Percentiles rank a stretch among this genome's conserved stretches.
These are phyloP conservation scores for Arabidopsis hybrid DNA, from an alignment of 441 rosid species.

Conservation along the genomic window DNA sequence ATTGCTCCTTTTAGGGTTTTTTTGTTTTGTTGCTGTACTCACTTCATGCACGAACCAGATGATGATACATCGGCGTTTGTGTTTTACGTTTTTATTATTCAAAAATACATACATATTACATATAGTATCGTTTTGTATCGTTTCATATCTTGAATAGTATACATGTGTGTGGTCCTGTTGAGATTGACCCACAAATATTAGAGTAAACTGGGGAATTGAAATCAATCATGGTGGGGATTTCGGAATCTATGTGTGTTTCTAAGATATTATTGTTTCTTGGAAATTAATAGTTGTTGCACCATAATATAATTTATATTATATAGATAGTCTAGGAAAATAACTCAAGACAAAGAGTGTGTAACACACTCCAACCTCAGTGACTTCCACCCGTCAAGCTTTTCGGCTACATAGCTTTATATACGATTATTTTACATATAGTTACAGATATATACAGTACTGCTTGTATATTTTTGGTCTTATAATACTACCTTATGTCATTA, in stretches of 20 bases:
- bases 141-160: conserved; percentile 29
- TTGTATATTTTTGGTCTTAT: conserved; percentile 38
- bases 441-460: neutral
- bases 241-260: conserved; percentile 38
- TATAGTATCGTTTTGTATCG: neutral
- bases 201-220: conserved; percentile 20
- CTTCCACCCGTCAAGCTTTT: conserved; percentile 83
- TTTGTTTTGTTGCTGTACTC: neutral
- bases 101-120: conserved; percentile 2
- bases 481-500: conserved; percentile 3
- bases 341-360: conserved; percentile 59
- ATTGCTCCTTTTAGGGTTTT: neutral
- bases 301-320: conserved; percentile 26
- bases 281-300: conserved; percentile 37
- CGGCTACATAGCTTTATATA: conserved; percentile 52
- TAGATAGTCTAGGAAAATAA: conserved; percentile 38
- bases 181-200: conserved; percentile 27
- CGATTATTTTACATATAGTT: conserved; percentile 25
- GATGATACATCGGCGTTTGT: conserved; percentile 16
- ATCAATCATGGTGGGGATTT: conserved; percentile 26
- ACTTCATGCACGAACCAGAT: conserved; percentile 15
- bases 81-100: neutral
- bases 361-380: conserved; percentile 76
- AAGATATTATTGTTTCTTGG: conserved; percentile 41
- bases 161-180: conserved; percentile 5